Evolutionary conservation across 148 eudicot species (phyloP).

Genomic region (Polygonum aviculare): DNA sequence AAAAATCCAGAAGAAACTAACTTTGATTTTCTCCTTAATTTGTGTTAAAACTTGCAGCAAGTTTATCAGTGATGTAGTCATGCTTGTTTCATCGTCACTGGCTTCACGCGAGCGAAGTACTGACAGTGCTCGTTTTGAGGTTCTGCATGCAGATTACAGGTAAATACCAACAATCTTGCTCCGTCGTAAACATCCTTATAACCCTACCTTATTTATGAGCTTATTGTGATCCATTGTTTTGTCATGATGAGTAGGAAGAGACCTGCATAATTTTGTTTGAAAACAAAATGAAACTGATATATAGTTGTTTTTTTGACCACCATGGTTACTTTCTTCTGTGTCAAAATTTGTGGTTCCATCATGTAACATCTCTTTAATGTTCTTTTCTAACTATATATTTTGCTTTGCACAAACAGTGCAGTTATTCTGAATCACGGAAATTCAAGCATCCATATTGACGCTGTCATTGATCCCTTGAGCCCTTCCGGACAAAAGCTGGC

Average conservation of each 20-base stretch:
- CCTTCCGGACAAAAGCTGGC: slow-evolving; percentile 83
- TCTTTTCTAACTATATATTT: neutral
- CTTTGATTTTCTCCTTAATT: neutral
- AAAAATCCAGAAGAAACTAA: neutral
- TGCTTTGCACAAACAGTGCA: slow-evolving; percentile 49
- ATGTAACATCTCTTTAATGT: neutral
- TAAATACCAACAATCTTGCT: slow-evolving; percentile 7
- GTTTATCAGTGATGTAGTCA: slow-evolving; percentile 73
- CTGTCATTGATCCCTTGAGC: slow-evolving; percentile 94
- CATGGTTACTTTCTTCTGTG: neutral
- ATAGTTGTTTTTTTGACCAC: neutral
- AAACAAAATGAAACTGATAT: neutral
- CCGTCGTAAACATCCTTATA: neutral
- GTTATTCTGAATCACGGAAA: slow-evolving; percentile 54
- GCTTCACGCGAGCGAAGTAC: slow-evolving; percentile 64
- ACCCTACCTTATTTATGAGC: neutral
- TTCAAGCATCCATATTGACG: slow-evolving; percentile 84
- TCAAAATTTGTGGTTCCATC: neutral
- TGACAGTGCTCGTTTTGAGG: slow-evolving; percentile 87
- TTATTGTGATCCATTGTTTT: neutral
- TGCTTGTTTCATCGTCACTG: slow-evolving; percentile 78
- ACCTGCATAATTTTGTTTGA: neutral
- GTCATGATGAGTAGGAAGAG: neutral
- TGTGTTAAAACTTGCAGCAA: slow-evolving; percentile 42
- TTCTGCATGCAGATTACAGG: slow-evolving; percentile 80